phyloP scores from a whole-genome alignment of 345 rosid species.

The Conringia planisiliqua region DNA sequence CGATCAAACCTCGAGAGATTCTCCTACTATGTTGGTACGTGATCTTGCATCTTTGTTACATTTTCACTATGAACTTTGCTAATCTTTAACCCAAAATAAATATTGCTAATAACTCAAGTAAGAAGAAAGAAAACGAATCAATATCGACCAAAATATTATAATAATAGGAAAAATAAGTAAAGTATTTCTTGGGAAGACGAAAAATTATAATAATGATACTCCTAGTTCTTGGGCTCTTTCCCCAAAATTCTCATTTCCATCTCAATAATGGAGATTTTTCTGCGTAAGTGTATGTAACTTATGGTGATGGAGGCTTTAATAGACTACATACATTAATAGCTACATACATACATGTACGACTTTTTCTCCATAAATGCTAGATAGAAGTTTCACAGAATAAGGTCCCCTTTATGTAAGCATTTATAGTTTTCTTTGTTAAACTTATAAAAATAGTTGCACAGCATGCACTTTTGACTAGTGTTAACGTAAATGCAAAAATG shows the following conservation, averaged over 20 bases:
- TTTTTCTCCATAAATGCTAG: neutral
- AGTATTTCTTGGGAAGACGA: neutral
- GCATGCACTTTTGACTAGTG: neutral
- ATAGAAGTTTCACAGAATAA: neutral
- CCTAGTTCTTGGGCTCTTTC: neutral
- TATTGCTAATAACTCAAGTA: neutral
- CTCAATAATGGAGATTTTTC: neutral
- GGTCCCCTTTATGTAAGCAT: neutral
- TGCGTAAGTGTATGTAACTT: neutral
- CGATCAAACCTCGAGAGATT: conserved; percentile 63
- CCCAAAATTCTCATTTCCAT: too few species aligned
- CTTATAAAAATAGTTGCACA: neutral
- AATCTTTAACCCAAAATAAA: neutral
- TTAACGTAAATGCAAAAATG: neutral
- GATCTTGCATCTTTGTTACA: neutral
- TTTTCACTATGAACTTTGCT: neutral
- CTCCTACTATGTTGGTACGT: conserved; percentile 73
- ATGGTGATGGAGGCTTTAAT: neutral
- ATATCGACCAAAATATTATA: neutral
- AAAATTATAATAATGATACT: neutral
- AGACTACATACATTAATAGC: neutral
- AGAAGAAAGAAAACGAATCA: neutral
- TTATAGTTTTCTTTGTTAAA: neutral
- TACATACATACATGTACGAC: neutral
- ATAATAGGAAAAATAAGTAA: neutral